Conservation (phyloP, 2,329 filamentous ascomycete species). For the Sporothrix brasiliensis region DNA sequence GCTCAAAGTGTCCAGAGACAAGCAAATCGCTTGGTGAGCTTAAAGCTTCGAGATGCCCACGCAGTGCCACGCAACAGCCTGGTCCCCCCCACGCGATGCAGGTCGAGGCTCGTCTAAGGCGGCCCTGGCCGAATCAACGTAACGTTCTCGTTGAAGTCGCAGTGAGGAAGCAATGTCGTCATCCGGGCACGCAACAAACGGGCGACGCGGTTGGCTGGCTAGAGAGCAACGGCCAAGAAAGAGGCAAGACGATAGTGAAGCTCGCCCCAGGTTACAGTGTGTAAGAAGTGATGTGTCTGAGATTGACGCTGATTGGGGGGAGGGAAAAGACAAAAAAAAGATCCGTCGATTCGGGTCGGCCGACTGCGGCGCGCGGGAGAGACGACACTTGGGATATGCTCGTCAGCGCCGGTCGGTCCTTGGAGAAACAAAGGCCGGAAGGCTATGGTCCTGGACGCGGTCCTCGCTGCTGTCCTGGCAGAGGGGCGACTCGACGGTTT, state of each 20-base stretch:
- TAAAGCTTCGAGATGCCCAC: slow-evolving; percentile 1
- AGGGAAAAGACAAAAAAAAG: neutral
- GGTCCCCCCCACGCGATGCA: slow-evolving; percentile 28
- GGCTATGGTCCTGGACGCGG: neutral
- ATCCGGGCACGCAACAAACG: slow-evolving; percentile 36
- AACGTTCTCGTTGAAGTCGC: neutral
- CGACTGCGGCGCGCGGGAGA: neutral
- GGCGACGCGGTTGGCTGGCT: slow-evolving; percentile 26
- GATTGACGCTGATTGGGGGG: neutral
- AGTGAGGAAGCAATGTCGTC: slow-evolving; percentile 35
- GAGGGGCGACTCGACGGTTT: neutral
- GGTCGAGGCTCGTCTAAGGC: neutral
- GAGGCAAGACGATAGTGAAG: neutral
- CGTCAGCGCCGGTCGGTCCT: neutral
- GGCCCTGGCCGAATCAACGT: slow-evolving; percentile 30
- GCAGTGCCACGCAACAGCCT: slow-evolving; percentile 16
- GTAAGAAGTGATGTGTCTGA: slow-evolving; percentile 7
- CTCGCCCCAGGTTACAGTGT: slow-evolving; percentile 13
- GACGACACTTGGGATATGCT: neutral
- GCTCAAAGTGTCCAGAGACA: neutral
- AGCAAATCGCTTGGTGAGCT: neutral
- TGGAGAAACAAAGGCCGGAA: neutral
- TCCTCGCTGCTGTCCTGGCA: neutral
- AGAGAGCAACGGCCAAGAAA: neutral
- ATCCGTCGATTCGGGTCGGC: slow-evolving; percentile 19